Evolutionary conservation across 108 stramenopile genomes (phyloP), one percentile per base, ranked within the genome.

Genomic region (Cyclostephanos invisitatus): DNA sequence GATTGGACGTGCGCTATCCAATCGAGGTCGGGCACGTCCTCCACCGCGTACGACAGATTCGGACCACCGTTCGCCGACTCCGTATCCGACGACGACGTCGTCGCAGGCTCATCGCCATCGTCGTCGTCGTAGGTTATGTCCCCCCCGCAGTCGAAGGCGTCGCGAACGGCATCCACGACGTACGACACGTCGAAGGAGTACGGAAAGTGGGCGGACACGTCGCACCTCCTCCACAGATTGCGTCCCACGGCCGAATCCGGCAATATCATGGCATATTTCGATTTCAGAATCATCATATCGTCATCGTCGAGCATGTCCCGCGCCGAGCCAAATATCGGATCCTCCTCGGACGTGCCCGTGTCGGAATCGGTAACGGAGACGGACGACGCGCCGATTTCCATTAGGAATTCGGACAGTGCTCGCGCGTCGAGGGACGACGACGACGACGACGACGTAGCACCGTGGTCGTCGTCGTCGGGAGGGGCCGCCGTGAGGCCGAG

Each of bases 1-100:
- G 85, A 67, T 64, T 93, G 92, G 7, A 93, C 89, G 67, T 89
- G 84, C 48, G 84, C 44, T 1, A 93, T 85, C 92, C 92, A 93
- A 75, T 93, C 92, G 51, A 65, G 54, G 72, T 93, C 84, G 7
- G 87, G 89, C 5, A 92, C 79, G 25, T 74, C 60, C 20, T 83
- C 79, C 3, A 92, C 76, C 3, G 50, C 60, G 57, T 76, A 87
- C 9, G 73, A 57, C 15, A 62, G 65, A 28, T 37, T 64, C 17
- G 70, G 44, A 32, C 4, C 32, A 32, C 4, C 32, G 32, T 32
- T 4, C 32, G 32, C 32, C 4, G 32, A 4, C 2, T 32, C 32
- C 32, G 32, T 4, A 32, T 32, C 32, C 32, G 4, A 32, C 32
- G 4, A 32, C 32, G 32, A 7, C 40, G 40, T 40, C 40, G 40